These are phyloP conservation scores for Triadica sebifera DNA, from an alignment of 345 rosid genomes.

Conservation along the genomic window DNA sequence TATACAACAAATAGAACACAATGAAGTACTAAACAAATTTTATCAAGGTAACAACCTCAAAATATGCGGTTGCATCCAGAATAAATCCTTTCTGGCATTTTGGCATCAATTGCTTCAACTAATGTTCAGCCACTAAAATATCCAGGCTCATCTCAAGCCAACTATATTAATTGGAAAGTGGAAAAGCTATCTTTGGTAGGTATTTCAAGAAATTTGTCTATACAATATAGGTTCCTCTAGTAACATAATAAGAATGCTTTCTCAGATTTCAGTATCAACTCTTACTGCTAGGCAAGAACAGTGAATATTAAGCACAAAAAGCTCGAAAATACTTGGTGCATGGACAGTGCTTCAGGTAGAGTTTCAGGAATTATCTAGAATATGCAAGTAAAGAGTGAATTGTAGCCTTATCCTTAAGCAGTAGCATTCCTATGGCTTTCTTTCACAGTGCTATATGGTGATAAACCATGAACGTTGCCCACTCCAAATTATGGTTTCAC, in stretches of 20 bases:
- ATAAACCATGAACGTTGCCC: not conserved
- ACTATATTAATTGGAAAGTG: not conserved
- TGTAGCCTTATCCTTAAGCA: not conserved
- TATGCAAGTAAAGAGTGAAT: not conserved
- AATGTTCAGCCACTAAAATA: not conserved
- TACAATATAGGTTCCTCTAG: not conserved
- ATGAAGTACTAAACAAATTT: not conserved
- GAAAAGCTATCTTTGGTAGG: not conserved
- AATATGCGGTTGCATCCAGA: not conserved
- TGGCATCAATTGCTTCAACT: not conserved
- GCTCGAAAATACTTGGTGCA: not conserved
- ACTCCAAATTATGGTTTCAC: not conserved
- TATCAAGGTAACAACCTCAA: not conserved
- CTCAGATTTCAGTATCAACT: not conserved
- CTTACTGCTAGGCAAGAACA: not conserved
- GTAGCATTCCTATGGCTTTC: not conserved
- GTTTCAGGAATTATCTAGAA: not conserved
- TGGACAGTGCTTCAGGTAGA: not conserved
- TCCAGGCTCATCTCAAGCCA: not conserved
- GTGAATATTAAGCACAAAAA: not conserved
- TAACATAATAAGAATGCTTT: not conserved
- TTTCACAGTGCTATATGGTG: not conserved
- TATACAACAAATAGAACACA: not conserved
- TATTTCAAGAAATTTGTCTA: not conserved
- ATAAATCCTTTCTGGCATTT: not conserved